Conservation (phyloP, 345 rosid genomes). For the Salix caprea region DNA sequence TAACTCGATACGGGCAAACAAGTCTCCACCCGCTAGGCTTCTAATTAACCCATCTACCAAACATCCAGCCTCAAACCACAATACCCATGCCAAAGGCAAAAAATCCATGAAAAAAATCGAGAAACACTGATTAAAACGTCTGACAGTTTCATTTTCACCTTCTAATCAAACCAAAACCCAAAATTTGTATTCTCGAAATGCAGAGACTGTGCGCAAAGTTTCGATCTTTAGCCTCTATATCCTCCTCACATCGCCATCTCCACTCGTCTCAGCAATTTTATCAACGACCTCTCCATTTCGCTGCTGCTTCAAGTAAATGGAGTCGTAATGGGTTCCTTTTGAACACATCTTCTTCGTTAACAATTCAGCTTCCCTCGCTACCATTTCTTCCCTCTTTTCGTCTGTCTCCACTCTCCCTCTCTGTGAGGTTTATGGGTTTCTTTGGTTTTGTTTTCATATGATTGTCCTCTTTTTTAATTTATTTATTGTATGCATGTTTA, state of each 20-base stretch:
- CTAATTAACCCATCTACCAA: neutral
- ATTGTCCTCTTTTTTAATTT: neutral
- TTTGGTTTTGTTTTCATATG: neutral
- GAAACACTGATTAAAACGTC: neutral
- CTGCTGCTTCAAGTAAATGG: slow-evolving; percentile 6
- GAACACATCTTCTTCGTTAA: neutral
- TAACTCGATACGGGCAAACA: neutral
- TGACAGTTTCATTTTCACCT: neutral
- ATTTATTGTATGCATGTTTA: neutral
- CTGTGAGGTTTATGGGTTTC: slow-evolving; percentile 32
- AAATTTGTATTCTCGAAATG: slow-evolving; percentile 27
- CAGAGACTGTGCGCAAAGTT: slow-evolving; percentile 63
- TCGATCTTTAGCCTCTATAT: slow-evolving; percentile 34
- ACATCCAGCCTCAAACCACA: neutral
- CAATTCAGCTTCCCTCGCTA: neutral
- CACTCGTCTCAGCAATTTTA: slow-evolving; percentile 28
- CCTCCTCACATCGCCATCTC: slow-evolving; percentile 32
- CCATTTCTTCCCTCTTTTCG: slow-evolving; percentile 11
- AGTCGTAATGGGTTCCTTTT: neutral
- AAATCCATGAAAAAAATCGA: too few relatives aligned
- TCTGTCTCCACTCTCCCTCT: slow-evolving; percentile 26
- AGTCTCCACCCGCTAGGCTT: neutral
- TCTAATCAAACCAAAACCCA: neutral
- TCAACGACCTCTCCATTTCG: slow-evolving; percentile 14
- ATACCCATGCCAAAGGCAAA: neutral